Evolutionary conservation across 2,329 filamentous ascomycete species (phyloP).

Genomic region (Ceratocystis cubensis): DNA sequence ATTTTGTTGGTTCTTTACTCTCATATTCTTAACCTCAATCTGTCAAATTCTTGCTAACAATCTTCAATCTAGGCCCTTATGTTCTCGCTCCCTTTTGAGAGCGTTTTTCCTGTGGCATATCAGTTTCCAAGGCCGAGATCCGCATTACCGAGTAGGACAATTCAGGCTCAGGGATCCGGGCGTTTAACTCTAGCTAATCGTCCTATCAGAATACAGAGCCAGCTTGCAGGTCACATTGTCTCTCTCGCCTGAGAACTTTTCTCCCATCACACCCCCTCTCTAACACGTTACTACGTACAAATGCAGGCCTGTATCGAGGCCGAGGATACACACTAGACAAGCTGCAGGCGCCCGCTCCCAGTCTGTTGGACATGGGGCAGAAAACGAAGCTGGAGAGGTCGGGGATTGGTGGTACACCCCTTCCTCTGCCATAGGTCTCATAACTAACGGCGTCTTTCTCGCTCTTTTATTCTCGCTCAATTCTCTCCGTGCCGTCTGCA

Average conservation of each 20-base stretch:
- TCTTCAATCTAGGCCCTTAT: neutral
- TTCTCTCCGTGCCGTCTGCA: conserved; percentile 28
- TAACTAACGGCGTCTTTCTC: conserved; percentile 3
- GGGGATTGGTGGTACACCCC: neutral
- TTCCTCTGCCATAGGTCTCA: neutral
- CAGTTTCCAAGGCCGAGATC: neutral
- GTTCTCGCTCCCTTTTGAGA: neutral
- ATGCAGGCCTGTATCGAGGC: conserved; percentile 4
- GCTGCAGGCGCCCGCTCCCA: neutral
- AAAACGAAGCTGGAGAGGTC: neutral
- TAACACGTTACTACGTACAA: neutral
- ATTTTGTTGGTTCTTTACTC: too few species aligned
- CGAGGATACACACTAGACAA: neutral
- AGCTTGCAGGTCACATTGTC: conserved; percentile 10
- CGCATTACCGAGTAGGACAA: conserved; percentile 3
- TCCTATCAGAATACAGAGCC: conserved; percentile 6
- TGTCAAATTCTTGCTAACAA: neutral
- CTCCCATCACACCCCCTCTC: neutral
- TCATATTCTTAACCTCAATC: too few species aligned
- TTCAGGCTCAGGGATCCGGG: conserved; percentile 5
- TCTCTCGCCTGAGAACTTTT: neutral
- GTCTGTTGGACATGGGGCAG: neutral
- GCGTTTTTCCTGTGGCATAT: neutral
- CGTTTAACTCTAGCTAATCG: conserved; percentile 8
- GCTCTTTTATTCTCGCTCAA: conserved; percentile 18